A percentile compares a stretch with the other conserved stretches of the same genome.
Evolutionary conservation across 495 filamentous ascomycete genomes (phyloP).

Genomic region (Penicillium cinerascens): DNA sequence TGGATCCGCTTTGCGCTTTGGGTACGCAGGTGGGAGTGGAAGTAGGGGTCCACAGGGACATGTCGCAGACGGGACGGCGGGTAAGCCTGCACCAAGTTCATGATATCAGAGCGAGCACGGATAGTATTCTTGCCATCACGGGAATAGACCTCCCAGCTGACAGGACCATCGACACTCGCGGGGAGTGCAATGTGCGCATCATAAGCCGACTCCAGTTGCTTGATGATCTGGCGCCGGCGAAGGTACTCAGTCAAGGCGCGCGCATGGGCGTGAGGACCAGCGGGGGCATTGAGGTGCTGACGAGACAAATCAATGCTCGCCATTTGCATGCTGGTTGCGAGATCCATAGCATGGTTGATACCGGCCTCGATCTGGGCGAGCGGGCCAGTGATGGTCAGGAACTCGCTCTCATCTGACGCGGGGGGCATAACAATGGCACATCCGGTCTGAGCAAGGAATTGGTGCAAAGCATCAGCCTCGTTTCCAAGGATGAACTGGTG

Average conservation of each 20-base stretch:
- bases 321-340: constrained; percentile 78
- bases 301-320: constrained; percentile 72
- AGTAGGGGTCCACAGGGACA: constrained; percentile 78
- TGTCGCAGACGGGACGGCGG: constrained; percentile 71
- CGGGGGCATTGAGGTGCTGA: constrained; percentile 68
- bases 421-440: constrained; percentile 82
- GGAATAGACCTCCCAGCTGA: constrained; percentile 80
- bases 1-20: constrained; percentile 60
- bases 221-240: constrained; percentile 68
- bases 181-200: constrained; percentile 80
- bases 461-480: constrained; percentile 67
- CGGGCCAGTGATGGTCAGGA: constrained; percentile 79
- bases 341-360: constrained; percentile 72
- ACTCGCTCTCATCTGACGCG: constrained; percentile 67
- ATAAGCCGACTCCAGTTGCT: constrained; percentile 70
- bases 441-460: constrained; percentile 86
- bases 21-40: constrained; percentile 69
- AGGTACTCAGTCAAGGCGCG: constrained; percentile 82
- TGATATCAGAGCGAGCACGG: constrained; percentile 76
- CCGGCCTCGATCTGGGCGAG: constrained; percentile 65
- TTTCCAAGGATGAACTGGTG: constrained; percentile 92
- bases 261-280: constrained; percentile 70
- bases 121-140: constrained; percentile 79
- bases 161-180: constrained; percentile 55
- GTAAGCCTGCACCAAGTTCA: constrained; percentile 71